A percentile compares a stretch with the other conserved stretches of the same genome.
phyloP scores from a whole-genome alignment of 2,329 filamentous ascomycete species.

The Diplodia intermedia region DNA sequence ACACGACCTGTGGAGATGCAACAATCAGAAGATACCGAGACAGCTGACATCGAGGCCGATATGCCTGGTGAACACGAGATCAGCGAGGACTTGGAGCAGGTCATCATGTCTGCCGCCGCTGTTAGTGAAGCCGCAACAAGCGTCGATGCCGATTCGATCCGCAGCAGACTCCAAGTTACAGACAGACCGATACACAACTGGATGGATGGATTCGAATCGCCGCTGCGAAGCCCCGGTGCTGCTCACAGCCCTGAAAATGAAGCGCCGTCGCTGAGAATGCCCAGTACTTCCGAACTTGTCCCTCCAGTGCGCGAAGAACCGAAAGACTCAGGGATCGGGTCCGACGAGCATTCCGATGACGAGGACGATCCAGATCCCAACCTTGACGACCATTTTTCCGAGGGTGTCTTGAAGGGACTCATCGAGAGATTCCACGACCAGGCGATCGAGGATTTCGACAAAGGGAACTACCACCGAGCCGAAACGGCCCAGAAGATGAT shows the following conservation, averaged over 20 bases:
- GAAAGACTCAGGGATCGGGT: constrained; percentile 16
- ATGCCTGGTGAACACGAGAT: constrained; percentile 15
- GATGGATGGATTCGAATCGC: constrained; percentile 15
- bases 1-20: background rate
- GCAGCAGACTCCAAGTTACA: background rate
- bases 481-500: constrained; percentile 26
- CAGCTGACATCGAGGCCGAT: constrained; percentile 9
- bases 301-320: background rate
- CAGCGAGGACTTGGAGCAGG: constrained; percentile 16
- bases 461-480: constrained; percentile 27
- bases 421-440: constrained; percentile 22
- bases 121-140: constrained; percentile 21
- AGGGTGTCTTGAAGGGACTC: constrained; percentile 5
- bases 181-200: background rate
- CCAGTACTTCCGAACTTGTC: background rate
- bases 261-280: background rate
- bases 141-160: constrained; percentile 25
- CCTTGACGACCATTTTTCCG: constrained; percentile 28
- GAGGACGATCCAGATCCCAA: constrained; percentile 25
- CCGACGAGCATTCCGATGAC: constrained; percentile 16
- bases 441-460: constrained; percentile 15
- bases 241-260: background rate
- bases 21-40: background rate
- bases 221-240: background rate
- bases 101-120: constrained; percentile 19